Conservation (phyloP, 148 eudicot species). For the Fallopia convolvulus region DNA sequence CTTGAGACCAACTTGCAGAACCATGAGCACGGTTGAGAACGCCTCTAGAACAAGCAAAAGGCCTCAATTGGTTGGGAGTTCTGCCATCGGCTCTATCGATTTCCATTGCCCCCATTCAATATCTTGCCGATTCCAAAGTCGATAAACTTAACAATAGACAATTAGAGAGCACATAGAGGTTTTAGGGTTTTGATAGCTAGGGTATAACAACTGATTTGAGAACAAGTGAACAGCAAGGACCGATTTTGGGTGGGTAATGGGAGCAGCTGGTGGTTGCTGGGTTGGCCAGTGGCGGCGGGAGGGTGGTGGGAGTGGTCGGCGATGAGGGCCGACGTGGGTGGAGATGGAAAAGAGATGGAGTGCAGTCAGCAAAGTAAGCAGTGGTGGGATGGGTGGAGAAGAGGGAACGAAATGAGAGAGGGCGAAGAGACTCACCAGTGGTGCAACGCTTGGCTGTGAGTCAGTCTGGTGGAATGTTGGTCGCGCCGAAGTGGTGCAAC, state of each 20-base stretch:
- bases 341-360: no score
- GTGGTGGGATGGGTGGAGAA: no score
- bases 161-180: background rate
- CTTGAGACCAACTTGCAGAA: slow-evolving; percentile 89
- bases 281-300: no score
- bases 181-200: background rate
- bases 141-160: background rate
- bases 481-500: no score
- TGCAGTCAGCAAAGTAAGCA: no score
- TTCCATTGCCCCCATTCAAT: slow-evolving; percentile 44
- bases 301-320: no score
- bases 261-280: no score
- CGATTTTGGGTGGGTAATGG: background rate
- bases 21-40: slow-evolving; percentile 81
- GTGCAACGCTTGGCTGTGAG: no score
- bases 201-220: slow-evolving; percentile 3
- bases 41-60: slow-evolving; percentile 49
- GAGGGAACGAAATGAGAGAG: no score
- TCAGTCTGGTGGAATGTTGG: no score
- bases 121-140: background rate
- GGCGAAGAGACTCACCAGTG: no score
- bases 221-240: background rate
- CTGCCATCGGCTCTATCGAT: slow-evolving; percentile 67
- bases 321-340: no score
- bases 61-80: slow-evolving; percentile 62